These are phyloP conservation scores for Plasmodium vivax DNA, from an alignment of 169 alveolate genomes.

Conservation along the genomic window DNA sequence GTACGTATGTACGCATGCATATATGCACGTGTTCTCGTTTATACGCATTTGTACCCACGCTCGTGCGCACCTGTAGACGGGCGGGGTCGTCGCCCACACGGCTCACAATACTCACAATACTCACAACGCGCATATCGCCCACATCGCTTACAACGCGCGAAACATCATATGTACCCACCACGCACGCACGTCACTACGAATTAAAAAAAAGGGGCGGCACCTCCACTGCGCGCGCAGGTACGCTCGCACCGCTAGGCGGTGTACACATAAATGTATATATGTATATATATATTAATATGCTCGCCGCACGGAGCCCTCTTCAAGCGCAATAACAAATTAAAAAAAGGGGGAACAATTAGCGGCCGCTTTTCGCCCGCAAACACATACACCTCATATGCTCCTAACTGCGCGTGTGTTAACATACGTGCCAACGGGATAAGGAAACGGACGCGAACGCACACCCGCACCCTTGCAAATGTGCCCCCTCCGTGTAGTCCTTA, in stretches of 20 bases:
- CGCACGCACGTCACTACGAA: neutral
- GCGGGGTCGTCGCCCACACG: neutral
- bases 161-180: neutral
- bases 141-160: neutral
- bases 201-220: neutral
- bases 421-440: neutral
- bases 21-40: neutral
- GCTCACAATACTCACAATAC: neutral
- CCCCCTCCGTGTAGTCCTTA: neutral
- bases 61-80: neutral
- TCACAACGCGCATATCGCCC: neutral
- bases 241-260: neutral
- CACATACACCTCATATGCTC: neutral
- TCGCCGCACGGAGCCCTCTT: neutral
- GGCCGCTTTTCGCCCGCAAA: too few relatives aligned
- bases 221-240: neutral
- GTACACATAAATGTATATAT: neutral
- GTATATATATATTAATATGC: neutral
- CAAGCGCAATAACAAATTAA: neutral
- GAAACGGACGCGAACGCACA: neutral
- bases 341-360: neutral
- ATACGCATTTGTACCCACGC: neutral
- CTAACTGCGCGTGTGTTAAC: neutral
- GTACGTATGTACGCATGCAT: neutral
- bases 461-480: neutral